phyloP scores from a whole-genome alignment of 805 yeast species.

The Cyberlindnera petersonii region DNA sequence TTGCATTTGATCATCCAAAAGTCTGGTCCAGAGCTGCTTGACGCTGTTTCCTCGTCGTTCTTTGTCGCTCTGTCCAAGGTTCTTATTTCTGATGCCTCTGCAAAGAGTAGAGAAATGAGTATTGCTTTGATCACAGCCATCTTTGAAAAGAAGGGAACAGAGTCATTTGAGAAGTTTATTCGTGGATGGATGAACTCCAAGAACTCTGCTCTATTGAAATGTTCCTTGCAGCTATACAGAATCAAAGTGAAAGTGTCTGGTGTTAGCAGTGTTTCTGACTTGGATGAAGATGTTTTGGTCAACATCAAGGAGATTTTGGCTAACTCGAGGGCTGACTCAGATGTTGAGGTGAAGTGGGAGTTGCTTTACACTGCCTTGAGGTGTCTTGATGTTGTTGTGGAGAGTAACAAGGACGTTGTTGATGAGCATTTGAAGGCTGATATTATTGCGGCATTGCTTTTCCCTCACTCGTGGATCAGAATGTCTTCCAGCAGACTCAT shows the following conservation, averaged over 20 bases:
- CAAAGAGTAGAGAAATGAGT: conserved; percentile 84
- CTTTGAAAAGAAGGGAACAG: conserved; percentile 44
- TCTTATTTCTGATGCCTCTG: conserved; percentile 69
- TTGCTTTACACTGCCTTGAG: conserved; percentile 62
- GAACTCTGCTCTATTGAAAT: conserved; percentile 53
- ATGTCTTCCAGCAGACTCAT: conserved; percentile 57
- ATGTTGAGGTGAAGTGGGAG: conserved; percentile 64
- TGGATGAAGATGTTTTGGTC: conserved; percentile 40
- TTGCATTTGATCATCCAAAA: conserved; percentile 66
- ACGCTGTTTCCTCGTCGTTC: conserved; percentile 66
- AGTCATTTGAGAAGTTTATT: conserved; percentile 34
- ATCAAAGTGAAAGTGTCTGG: conserved; percentile 44
- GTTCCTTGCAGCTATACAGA: conserved; percentile 73
- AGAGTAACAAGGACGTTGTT: conserved; percentile 26
- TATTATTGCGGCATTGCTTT: conserved; percentile 55
- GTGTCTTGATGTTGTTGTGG: conserved; percentile 42
- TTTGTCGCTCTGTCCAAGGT: conserved; percentile 80
- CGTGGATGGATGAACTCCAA: conserved; percentile 57
- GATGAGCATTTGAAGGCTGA: conserved; percentile 35
- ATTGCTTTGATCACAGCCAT: conserved; percentile 53
- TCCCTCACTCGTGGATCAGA: conserved; percentile 92
- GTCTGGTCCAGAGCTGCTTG: conserved; percentile 54
- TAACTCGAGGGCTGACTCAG: conserved; percentile 36
- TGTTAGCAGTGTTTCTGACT: conserved; percentile 36
- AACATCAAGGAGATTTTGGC: conserved; percentile 34